A percentile compares a stretch with the other conserved stretches of the same genome.
Evolutionary conservation across 1,284 basidiomycete genomes (phyloP).

Genomic region (Rhizopogon parksii): DNA sequence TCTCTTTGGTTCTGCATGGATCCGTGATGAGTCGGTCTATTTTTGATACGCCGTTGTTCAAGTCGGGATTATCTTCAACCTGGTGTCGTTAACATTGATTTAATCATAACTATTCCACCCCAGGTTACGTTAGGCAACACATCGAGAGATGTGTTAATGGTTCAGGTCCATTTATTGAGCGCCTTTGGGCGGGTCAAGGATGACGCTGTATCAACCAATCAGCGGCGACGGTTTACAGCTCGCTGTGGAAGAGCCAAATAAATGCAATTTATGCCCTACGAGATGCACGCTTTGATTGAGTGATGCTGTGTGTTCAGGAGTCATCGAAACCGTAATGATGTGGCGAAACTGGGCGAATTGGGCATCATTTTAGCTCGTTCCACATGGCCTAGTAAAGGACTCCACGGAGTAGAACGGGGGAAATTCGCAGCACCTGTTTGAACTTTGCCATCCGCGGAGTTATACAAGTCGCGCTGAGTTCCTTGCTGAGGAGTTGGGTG

Average conservation of each 20-base stretch:
- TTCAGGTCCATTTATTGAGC: background rate
- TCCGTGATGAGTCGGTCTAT: background rate
- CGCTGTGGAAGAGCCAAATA: background rate
- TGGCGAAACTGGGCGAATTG: background rate
- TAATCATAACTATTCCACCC: background rate
- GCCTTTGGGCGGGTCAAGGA: background rate
- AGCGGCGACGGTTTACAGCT: background rate
- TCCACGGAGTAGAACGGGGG: background rate
- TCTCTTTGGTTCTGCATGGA: background rate
- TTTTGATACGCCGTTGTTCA: background rate
- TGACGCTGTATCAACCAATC: slow-evolving; percentile 2
- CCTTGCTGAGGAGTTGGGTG: background rate
- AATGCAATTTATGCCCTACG: background rate
- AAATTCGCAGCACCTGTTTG: background rate
- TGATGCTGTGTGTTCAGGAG: background rate
- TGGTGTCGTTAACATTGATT: background rate
- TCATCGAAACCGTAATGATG: background rate
- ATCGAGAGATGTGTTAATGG: background rate
- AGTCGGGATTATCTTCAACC: background rate
- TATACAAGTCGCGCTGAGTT: background rate
- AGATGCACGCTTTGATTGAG: background rate
- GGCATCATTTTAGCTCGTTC: background rate
- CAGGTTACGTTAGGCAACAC: slow-evolving; percentile 1
- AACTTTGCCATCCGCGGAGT: background rate
- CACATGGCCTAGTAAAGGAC: background rate